These are phyloP conservation scores for Thielaviopsis populi DNA, from an alignment of 2,329 filamentous ascomycete species.

Conservation along the genomic window DNA sequence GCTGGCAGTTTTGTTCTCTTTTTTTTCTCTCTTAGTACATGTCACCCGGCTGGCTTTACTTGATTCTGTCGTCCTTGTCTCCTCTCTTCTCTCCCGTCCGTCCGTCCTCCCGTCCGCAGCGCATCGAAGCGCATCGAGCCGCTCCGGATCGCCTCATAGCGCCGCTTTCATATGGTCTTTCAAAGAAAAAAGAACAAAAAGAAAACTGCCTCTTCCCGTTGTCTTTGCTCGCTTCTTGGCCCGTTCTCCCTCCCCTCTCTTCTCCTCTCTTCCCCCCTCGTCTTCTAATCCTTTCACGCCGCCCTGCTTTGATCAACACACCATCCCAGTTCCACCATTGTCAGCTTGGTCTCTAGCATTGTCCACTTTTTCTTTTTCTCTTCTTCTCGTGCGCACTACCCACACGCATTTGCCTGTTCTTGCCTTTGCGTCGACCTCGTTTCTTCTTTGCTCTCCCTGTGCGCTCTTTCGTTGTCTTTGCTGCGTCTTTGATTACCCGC, in stretches of 20 bases:
- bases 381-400: neutral
- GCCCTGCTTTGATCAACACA: neutral
- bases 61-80: neutral
- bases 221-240: neutral
- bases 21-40: neutral
- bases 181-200: too few relatives aligned
- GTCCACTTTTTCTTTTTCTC: neutral
- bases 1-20: neutral
- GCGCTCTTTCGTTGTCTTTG: neutral
- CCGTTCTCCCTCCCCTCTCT: neutral
- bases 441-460: conserved; percentile 6
- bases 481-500: too few relatives aligned
- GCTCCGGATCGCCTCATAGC: too few relatives aligned
- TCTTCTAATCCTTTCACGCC: neutral
- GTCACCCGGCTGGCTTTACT: neutral
- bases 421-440: neutral
- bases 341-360: neutral
- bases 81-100: neutral
- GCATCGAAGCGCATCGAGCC: too few relatives aligned
- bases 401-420: neutral
- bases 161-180: too few relatives aligned
- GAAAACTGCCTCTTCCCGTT: too few relatives aligned
- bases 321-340: neutral
- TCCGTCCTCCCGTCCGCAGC: neutral
- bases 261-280: neutral